Percentiles rank a stretch among this genome's conserved stretches.
Evolutionary conservation across 192 early-diverging fungal genomes (phyloP).

Genomic region (Backusella liffmaniae): DNA sequence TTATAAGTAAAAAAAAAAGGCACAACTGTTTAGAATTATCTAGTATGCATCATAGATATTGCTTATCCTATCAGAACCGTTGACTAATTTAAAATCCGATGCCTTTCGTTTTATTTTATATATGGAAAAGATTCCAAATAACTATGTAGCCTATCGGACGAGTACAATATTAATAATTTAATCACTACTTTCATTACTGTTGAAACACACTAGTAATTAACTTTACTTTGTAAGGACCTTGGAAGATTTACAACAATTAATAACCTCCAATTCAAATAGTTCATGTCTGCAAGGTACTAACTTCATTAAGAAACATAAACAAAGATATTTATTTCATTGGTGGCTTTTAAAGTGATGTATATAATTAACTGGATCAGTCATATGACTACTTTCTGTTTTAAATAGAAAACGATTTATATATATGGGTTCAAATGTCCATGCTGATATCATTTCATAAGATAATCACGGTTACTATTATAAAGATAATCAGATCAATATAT

Average conservation of each 20-base stretch:
- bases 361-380: neutral
- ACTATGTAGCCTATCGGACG: neutral
- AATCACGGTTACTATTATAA: neutral
- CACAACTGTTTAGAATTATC: neutral
- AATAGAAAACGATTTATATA: neutral
- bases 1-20: neutral
- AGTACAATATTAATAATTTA: neutral
- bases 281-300: neutral
- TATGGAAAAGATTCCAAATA: neutral
- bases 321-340: neutral
- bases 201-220: neutral
- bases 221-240: neutral
- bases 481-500: slow-evolving; percentile 6
- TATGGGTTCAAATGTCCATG: neutral
- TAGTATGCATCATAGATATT: neutral
- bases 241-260: neutral
- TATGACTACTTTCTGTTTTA: neutral
- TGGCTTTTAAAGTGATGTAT: neutral
- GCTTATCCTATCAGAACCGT: neutral
- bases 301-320: neutral
- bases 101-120: neutral
- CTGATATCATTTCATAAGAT: neutral
- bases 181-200: neutral
- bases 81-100: neutral
- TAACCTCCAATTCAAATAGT: neutral